Base-by-base conservation (phyloP, 1,139 yeast genomes). In the Diutina rugosa region DNA sequence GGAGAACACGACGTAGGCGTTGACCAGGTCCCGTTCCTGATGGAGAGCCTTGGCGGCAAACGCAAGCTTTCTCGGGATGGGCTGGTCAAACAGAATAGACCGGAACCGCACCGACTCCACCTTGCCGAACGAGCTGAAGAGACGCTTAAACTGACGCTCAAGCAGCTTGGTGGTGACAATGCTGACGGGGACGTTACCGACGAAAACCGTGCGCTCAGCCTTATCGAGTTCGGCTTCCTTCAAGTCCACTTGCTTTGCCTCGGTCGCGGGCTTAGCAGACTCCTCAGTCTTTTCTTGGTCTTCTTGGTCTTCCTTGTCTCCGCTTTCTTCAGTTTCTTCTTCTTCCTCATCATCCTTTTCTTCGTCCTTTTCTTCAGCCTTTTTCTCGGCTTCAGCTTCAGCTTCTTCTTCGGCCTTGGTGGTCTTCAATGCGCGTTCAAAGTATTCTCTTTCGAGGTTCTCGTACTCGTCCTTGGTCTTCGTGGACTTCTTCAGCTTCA, bases 41-140 rank as follows among this genome's bases (percentile, higher is more conserved):
- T 91, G 96, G 59, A 91, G 77, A 60, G 86, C 82, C 65, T 89
- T 90, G 63, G 84, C 82, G 57, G 89, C 87, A 68, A 84, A 90
- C 2, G 99, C 98, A 46, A 89, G 90, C 67, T 91, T 91, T 68
- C 97, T 81, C 51, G 99, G 98, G 57, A 90, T 76, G 48, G 89
- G 83, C 64, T 90, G 96, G 56, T 87, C 85, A 62, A 91, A 90
- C 2, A 97, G 90, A 63, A 95, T 87, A 1, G 98, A 90, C 70
- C 99, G 81, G 74, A 90, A 93, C 67, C 99, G 79, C 57, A 90
- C 78, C 21, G 95, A 86, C 54, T 81, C 83, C 56, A 90, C 77
- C 48, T 76, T 72, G 26, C 95, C 95, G 61, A 70, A 72, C 46
- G 78, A 68, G 12, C 76, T 63, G 61, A 90, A 87, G 28, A 80